phyloP scores from a whole-genome alignment of 2,329 filamentous ascomycete species.

The Talaromyces marneffei region DNA sequence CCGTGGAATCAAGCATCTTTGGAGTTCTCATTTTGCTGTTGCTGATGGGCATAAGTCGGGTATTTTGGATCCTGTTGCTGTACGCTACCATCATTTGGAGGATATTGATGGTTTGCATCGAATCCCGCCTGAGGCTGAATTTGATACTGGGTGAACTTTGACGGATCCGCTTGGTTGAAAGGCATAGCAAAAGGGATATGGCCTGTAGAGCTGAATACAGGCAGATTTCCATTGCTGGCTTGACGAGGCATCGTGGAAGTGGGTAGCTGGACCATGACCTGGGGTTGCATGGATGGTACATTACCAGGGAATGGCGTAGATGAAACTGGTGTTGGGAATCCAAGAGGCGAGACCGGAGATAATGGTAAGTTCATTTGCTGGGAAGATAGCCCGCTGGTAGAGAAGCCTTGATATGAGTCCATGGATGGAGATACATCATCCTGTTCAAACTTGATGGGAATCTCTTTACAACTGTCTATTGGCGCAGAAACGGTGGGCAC shows the following conservation, averaged over 20 bases:
- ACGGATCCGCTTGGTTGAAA: neutral
- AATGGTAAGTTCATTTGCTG: neutral
- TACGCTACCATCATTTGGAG: neutral
- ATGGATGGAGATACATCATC: neutral
- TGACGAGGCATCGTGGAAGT: conserved; percentile 14
- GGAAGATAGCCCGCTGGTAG: neutral
- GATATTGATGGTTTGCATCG: neutral
- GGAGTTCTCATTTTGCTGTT: neutral
- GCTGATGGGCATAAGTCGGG: neutral
- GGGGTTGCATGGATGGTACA: conserved; percentile 12
- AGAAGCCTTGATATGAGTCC: neutral
- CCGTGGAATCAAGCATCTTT: neutral
- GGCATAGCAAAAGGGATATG: conserved; percentile 37
- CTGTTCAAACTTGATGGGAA: neutral
- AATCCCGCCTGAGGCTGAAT: neutral
- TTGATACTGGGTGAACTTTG: neutral
- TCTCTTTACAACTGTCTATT: neutral
- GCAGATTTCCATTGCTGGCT: conserved; percentile 32
- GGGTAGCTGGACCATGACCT: conserved; percentile 26
- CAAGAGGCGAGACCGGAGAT: conserved; percentile 9
- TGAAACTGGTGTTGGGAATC: conserved; percentile 18
- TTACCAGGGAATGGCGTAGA: conserved; percentile 17
- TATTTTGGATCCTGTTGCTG: neutral
- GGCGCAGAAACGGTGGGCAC: neutral
- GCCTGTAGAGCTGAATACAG: conserved; percentile 45